phyloP scores from a whole-genome alignment of 371 early-diverging fungal species.

The Saksenaea vasiformis region DNA sequence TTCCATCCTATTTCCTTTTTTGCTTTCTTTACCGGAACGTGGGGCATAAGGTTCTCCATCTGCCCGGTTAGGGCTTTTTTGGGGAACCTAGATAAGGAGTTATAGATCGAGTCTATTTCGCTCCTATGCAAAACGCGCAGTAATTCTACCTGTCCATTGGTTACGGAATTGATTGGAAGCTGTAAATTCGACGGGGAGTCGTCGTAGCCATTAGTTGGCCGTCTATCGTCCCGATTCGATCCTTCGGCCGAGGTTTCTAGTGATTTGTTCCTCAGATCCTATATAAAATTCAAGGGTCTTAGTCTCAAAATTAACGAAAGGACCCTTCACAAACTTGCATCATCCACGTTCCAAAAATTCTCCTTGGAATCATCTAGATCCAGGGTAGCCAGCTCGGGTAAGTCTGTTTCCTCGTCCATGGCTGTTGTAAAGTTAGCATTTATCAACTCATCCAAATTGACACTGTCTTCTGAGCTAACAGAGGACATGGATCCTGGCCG shows the following conservation, averaged over 20 bases:
- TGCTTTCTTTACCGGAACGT: not conserved
- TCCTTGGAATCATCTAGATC: conserved; percentile 1
- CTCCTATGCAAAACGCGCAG: not conserved
- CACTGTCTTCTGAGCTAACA: not conserved
- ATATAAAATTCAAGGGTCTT: not conserved
- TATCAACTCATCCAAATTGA: not conserved
- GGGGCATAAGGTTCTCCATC: not conserved
- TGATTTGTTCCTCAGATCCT: not conserved
- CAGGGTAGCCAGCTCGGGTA: not conserved
- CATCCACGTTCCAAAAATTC: conserved; percentile 1
- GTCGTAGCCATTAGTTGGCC: not conserved
- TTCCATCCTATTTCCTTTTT: not conserved
- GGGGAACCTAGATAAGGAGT: not conserved
- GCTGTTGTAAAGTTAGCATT: not conserved
- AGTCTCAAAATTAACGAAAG: not conserved
- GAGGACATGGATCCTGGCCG: not conserved
- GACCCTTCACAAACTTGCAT: not conserved
- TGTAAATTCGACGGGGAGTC: not conserved
- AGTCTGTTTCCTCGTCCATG: not conserved
- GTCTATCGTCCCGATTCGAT: not conserved
- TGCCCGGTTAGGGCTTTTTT: not conserved
- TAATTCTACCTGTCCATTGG: not conserved
- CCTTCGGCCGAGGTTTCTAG: not conserved
- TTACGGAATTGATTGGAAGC: not conserved
- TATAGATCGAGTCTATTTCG: not conserved